Conservation (phyloP, 306 rosid species). For the Carpinus viminea region DNA sequence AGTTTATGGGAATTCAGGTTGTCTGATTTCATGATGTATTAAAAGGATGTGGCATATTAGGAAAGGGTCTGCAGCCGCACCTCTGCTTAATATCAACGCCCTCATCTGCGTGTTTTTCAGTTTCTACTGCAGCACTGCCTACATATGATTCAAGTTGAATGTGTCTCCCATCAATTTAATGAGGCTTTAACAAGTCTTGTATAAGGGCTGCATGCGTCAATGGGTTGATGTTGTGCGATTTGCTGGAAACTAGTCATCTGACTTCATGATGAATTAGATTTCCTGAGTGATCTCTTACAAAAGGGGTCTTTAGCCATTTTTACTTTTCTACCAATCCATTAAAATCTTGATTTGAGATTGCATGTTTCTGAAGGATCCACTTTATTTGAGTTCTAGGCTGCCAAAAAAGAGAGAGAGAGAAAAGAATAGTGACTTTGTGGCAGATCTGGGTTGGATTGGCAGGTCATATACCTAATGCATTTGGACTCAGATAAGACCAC, state of each 20-base stretch:
- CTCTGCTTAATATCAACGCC: neutral
- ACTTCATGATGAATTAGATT: neutral
- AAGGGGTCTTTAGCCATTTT: neutral
- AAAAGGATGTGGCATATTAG: neutral
- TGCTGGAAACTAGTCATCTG: neutral
- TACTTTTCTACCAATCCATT: neutral
- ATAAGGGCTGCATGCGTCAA: neutral
- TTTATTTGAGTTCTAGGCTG: no score
- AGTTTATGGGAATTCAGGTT: neutral
- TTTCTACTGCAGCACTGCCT: neutral
- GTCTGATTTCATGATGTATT: neutral
- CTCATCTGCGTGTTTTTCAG: neutral
- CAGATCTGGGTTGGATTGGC: neutral
- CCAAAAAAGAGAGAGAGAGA: neutral
- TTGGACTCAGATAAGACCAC: neutral
- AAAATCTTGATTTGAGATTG: no score
- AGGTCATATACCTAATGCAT: neutral
- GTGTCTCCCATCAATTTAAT: neutral
- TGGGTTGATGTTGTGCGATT: neutral
- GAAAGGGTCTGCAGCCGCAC: neutral
- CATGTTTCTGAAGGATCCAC: no score
- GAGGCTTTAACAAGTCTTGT: neutral
- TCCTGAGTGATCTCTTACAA: neutral
- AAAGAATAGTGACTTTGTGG: neutral
- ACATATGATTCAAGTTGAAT: neutral